A percentile compares a stretch with the other conserved stretches of the same genome.
Conservation (phyloP, 306 rosid species). For the Luffa acutangula region DNA sequence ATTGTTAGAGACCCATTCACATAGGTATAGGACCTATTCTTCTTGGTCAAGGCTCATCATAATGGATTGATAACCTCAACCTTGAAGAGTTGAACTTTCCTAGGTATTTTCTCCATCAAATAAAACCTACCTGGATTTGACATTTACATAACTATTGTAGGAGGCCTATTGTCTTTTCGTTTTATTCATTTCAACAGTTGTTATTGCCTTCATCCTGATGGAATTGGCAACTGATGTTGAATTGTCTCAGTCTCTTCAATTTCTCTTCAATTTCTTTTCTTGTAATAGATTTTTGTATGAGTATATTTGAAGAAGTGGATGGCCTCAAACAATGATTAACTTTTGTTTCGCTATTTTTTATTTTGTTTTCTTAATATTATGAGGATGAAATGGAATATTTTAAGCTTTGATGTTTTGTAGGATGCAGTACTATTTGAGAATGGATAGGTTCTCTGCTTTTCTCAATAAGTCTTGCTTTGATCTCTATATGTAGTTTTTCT, state of each 20-base stretch:
- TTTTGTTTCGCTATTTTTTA: not conserved
- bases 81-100: not conserved
- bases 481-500: not conserved
- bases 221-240: not conserved
- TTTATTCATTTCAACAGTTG: not conserved
- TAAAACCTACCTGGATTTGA: not conserved
- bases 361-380: not conserved
- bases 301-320: not conserved
- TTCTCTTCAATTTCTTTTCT: not conserved
- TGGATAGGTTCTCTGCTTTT: not conserved
- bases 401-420: not conserved
- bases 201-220: not conserved
- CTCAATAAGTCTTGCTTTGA: not conserved
- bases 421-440: not conserved
- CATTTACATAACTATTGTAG: not conserved
- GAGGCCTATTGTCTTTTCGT: not conserved
- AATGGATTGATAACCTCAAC: slow-evolving; percentile 4
- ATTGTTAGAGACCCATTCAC: not conserved
- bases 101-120: not conserved
- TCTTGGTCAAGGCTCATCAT: not conserved
- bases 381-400: not conserved
- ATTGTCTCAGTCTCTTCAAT: not conserved
- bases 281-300: not conserved
- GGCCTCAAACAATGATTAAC: not conserved
- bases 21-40: not conserved